Evolutionary conservation across 306 rosid species (phyloP), one percentile per base, ranked within the genome.

Genomic region (Acmispon strigosus): DNA sequence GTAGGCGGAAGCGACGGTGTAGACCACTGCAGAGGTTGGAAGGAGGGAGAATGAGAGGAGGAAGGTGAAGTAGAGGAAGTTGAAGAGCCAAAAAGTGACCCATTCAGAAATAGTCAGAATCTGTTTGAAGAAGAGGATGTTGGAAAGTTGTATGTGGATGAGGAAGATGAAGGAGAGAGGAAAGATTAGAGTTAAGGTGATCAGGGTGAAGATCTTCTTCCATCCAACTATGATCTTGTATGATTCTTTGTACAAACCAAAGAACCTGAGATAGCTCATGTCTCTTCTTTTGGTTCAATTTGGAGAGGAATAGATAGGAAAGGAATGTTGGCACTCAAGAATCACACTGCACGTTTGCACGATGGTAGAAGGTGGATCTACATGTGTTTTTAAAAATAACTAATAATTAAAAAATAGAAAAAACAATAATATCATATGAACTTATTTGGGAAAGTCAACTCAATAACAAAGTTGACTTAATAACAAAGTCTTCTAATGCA

Each of bases 21-120:
- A 89, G 3, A 87, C 92, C 3, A 89, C 92, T 0, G 96, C 92
- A 8, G 96, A 87, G 75, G 84, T 72, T 18, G 87, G 56, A 3
- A 78, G 55, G 15, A 66, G 79, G 17, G 83, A 75, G 50, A 76
- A 58, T 37, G 75, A 42, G 29, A 68, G 44, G 47, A 36, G 12
- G 47, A 51, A 4, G 15, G 72, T 62, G 76, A 49, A 78, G 81
- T 78, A 78, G 10, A 53, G 24, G n/a, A 78, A 76, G 48, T 87
- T 78, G 83, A 89, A 75, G 62, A 87, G 85, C 27, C 19, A 51
- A n/a, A 51, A 76, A 2, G 43, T 24, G 69, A 72, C 32, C 85
- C 81, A 64, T 61, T 89, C 92, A 0, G 85, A 80, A 27, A 15
- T 76, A 67, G 65, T 32, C 10, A n/a, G 0, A 48, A 85, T 88